Conservation (phyloP, 805 yeast genomes). For the Ogataea paradorogensis region DNA sequence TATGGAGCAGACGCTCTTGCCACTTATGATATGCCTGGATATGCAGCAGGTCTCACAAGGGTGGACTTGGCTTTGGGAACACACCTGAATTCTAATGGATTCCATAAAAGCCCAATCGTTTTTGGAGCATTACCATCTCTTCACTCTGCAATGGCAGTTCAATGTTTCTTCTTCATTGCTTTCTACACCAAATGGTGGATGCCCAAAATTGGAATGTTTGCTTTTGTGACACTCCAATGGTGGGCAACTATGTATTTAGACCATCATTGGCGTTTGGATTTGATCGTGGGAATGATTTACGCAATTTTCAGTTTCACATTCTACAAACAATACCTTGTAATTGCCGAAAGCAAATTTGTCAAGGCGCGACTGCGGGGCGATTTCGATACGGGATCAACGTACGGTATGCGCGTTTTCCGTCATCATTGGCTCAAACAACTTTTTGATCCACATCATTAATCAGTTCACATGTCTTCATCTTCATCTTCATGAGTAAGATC, state of each 20-base stretch:
- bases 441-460: slow-evolving; percentile 46
- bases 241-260: slow-evolving; percentile 74
- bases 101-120: slow-evolving; percentile 65
- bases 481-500: slow-evolving; percentile 43
- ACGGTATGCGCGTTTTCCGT: slow-evolving; percentile 65
- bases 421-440: slow-evolving; percentile 45
- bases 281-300: slow-evolving; percentile 54
- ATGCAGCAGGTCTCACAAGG: slow-evolving; percentile 67
- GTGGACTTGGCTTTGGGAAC: slow-evolving; percentile 64
- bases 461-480: slow-evolving; percentile 32
- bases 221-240: slow-evolving; percentile 58
- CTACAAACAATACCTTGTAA: slow-evolving; percentile 34
- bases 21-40: slow-evolving; percentile 61
- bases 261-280: slow-evolving; percentile 68
- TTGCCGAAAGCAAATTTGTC: slow-evolving; percentile 38
- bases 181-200: slow-evolving; percentile 38
- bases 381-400: slow-evolving; percentile 42
- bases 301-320: slow-evolving; percentile 43
- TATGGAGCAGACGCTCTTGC: slow-evolving; percentile 57
- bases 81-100: slow-evolving; percentile 56
- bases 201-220: slow-evolving; percentile 36
- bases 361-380: slow-evolving; percentile 39
- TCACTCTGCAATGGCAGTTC: slow-evolving; percentile 64
- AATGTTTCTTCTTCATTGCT: slow-evolving; percentile 42
- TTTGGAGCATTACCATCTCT: slow-evolving; percentile 76